phyloP scores from a whole-genome alignment of 805 yeast genomes.

The Wickerhamiella shivajii region DNA sequence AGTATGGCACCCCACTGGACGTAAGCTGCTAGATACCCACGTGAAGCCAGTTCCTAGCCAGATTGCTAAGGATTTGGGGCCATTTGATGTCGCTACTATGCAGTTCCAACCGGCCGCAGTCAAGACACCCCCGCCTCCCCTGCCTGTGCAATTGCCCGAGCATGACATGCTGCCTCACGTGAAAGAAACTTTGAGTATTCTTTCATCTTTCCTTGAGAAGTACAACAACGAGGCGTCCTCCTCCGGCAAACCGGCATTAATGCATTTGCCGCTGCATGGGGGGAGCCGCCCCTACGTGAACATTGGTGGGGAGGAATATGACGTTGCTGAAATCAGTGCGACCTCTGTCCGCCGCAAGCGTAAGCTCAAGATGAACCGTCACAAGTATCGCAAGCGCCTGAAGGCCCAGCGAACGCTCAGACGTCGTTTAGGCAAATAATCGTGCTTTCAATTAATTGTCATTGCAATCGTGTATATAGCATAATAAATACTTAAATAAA shows the following conservation, averaged over 20 bases:
- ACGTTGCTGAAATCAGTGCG: slow-evolving; percentile 15
- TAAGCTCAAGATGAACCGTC: slow-evolving; percentile 93
- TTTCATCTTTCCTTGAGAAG: slow-evolving; percentile 6
- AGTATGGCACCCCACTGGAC: slow-evolving; percentile 9
- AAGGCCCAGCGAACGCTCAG: slow-evolving; percentile 55
- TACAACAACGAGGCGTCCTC: slow-evolving; percentile 4
- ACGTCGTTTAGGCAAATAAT: slow-evolving; percentile 20
- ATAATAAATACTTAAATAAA: neutral
- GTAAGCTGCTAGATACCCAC: slow-evolving; percentile 4
- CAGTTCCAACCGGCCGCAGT: neutral
- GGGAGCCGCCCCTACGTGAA: slow-evolving; percentile 7
- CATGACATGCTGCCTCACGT: slow-evolving; percentile 8
- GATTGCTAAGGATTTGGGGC: slow-evolving; percentile 26
- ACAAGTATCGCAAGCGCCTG: slow-evolving; percentile 93
- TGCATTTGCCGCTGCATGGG: slow-evolving; percentile 5
- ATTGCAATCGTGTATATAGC: slow-evolving; percentile 2
- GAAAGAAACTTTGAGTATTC: slow-evolving; percentile 9
- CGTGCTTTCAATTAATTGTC: too few species aligned
- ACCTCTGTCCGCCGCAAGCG: slow-evolving; percentile 38
- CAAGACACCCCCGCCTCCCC: neutral
- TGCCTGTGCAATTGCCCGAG: slow-evolving; percentile 1
- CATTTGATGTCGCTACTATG: slow-evolving; percentile 18
- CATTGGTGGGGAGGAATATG: slow-evolving; percentile 1
- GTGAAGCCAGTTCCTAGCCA: slow-evolving; percentile 27
- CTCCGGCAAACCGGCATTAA: neutral